Conservation (phyloP, 2,329 filamentous ascomycete species). For the Colletotrichum australisinense region DNA sequence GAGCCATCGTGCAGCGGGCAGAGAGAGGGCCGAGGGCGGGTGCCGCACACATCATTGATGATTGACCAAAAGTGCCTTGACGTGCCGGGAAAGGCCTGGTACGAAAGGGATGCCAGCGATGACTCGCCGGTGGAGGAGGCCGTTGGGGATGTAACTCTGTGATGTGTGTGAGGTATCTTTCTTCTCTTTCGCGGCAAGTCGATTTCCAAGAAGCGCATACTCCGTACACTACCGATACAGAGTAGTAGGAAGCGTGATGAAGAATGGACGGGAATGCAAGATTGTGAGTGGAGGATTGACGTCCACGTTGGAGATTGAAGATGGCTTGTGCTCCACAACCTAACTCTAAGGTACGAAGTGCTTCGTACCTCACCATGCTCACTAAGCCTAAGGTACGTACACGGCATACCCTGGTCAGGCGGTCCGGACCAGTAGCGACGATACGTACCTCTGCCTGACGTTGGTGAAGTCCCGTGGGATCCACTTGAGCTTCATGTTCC, state of each 20-base stretch:
- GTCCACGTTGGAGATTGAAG: constrained; percentile 15
- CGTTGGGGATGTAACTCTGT: constrained; percentile 21
- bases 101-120: background rate
- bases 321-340: background rate
- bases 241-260: background rate
- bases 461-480: background rate
- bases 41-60: background rate
- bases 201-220: background rate
- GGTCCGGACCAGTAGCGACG: background rate
- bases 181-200: background rate
- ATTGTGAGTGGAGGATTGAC: constrained; percentile 6
- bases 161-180: constrained; percentile 18
- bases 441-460: background rate
- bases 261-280: constrained; percentile 9
- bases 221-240: no score
- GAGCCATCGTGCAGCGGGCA: constrained; percentile 9
- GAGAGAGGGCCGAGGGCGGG: constrained; percentile 3
- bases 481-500: constrained; percentile 14
- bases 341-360: background rate
- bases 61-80: constrained; percentile 6
- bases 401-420: background rate
- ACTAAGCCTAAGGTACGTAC: no score
- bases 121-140: constrained; percentile 2
- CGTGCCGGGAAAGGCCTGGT: constrained; percentile 11
- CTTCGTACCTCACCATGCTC: no score